Evolutionary conservation across 1,284 basidiomycete genomes (phyloP).

Genomic region (Ustilago lituana): DNA sequence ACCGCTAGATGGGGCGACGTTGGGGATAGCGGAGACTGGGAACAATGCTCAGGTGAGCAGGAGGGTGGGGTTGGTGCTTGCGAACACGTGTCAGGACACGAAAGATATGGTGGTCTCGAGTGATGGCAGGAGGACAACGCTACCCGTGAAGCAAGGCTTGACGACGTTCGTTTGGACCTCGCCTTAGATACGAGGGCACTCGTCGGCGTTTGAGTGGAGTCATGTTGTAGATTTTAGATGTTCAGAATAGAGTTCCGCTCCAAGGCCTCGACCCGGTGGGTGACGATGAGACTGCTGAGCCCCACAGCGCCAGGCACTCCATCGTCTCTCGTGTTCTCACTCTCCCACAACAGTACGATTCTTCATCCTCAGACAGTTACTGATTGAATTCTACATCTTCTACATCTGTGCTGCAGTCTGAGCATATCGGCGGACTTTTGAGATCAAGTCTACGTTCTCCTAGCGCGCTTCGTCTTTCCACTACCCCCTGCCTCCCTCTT

Average conservation of each 20-base stretch:
- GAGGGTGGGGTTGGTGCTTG: constrained; percentile 39
- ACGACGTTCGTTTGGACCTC: constrained; percentile 53
- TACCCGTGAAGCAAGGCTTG: constrained; percentile 30
- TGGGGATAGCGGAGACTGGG: constrained; percentile 18
- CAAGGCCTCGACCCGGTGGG: no score
- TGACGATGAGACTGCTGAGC: no score
- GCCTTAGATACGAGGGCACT: no score
- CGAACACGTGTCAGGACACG: constrained; percentile 38
- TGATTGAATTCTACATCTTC: no score
- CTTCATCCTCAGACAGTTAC: no score
- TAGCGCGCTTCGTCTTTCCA: constrained; percentile 34
- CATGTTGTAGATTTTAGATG: no score
- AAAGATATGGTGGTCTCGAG: constrained; percentile 28
- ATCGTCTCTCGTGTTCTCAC: no score
- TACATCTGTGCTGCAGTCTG: no score
- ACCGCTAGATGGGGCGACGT: constrained; percentile 4
- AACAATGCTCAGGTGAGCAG: constrained; percentile 11
- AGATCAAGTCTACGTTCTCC: constrained; percentile 1
- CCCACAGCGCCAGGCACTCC: no score
- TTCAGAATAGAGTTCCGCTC: no score
- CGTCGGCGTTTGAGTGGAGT: no score
- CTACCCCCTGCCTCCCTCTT: constrained; percentile 37
- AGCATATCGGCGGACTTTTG: not conserved
- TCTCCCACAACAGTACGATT: no score
- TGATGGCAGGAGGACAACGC: constrained; percentile 36